Evolutionary conservation across 345 rosid genomes (phyloP), one percentile per base, ranked within the genome.

Genomic region (Linum trigynum): DNA sequence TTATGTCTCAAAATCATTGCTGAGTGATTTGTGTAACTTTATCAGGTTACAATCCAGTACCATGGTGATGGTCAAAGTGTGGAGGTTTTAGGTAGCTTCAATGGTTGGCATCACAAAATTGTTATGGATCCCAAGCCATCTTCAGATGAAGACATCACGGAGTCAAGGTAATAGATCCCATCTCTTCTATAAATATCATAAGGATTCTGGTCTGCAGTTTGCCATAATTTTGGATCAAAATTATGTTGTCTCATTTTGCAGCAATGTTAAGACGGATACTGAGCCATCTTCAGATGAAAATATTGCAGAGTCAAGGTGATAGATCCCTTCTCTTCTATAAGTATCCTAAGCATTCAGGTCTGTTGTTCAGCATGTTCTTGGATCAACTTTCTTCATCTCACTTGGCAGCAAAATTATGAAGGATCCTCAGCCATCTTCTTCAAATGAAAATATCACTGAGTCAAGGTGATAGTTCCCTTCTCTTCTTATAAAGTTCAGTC

Each of bases 71-170:
- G 95, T 76, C 84, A 86, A 63, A 82, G 75, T 64, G 97, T 90
- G 82, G 99, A 94, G 81, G 87, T 90, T 61, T 75, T 92, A 36
- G 99, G 99, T 57, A 85, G 97, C 78, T 94, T 94, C 77, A 94
- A 85, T 62, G 99, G 99, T 42, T 94, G 99, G 99, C 86, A 85
- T 75, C 89, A 84, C 63, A 76, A 69, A 41, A 82, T 94, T 66
- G 85, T 80, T 80, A 68, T 90, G 92, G 97, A 90, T 69, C 90
- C 82, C 69, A 74, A 80, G 64, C 7, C 15, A 39, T 55, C 51
- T 56, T 57, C 82, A 15, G 82, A 81, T 57, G 61, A 75, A 79
- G 78, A 5, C 41, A 11, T 55, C 51, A 45, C 1, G 12, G 51
- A 45, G 51, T 14, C 51, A 45, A 8, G 51, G 51, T 45, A 2